Base-by-base conservation (phyloP, 805 yeast genomes). In the Zygoascus tannicola region DNA sequence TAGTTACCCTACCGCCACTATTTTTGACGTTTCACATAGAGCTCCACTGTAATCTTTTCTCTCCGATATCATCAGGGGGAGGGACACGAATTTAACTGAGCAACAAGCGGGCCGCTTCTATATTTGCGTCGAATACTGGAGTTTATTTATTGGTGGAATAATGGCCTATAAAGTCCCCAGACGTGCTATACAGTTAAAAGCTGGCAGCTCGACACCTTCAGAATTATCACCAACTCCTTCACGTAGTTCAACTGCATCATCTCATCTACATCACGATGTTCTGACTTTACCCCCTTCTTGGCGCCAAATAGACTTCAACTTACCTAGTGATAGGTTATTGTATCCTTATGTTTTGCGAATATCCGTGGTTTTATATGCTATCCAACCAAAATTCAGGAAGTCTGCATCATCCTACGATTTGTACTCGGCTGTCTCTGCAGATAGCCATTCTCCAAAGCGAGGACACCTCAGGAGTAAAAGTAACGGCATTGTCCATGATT, bases 311-410 rank as follows among this genome's bases (percentile, higher is more conserved):
- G 40, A 37, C 16, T 44, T 41, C 39, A 22, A 34, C 10, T 38
- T 35, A 16, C 43, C 51, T 28, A 45, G 53, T 34, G 56, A 58
- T 35, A 33, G 46, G 21, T 32, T 45, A 37, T 48, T 77, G 2
- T 80, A 81, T 51, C 69, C 69, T 39, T 67, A 73, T 23, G 68
- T 79, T 1, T 55, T 81, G 38, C 76, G 78, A 52, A 60, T 78
- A 4, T 57, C 80, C 2, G 58, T 82, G 10, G 57, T 82, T 16
- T 81, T 77, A 39, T 80, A 81, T 53, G 63, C 74, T 43, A 75
- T 71, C 46, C 85, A 80, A 58, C 84, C 84, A 2, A 60, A 85
- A 32, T 81, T 80, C 62, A 60, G 70, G 41, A 67, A 64, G 14
- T 65, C 65, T n/a, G 32, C 32, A 7, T 5, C 38, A 18, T 8